Percentiles rank a stretch among this genome's conserved stretches.
These are phyloP conservation scores for Aureobasidium sp. DNA, from an alignment of 2,329 filamentous ascomycete species.

Conservation along the genomic window DNA sequence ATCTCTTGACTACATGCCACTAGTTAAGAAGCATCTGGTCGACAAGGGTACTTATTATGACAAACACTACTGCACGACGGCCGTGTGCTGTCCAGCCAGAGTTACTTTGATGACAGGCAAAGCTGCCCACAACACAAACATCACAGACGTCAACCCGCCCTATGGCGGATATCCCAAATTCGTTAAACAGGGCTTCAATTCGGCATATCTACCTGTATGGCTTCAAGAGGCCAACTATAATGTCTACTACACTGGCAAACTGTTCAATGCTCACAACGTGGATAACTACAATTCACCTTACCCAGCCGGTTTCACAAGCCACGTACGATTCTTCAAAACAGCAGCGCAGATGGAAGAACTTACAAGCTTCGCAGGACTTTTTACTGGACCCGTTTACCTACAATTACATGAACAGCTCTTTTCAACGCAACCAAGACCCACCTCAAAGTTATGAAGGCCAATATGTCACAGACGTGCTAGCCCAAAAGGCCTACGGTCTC, in stretches of 20 bases:
- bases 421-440: conserved; percentile 50
- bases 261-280: conserved; percentile 57
- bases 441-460: conserved; percentile 48
- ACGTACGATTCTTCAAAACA: conserved; percentile 16
- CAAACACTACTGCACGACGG: conserved; percentile 58
- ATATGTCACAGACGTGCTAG: conserved; percentile 52
- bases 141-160: conserved; percentile 50
- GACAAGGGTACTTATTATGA: conserved; percentile 51
- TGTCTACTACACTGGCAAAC: conserved; percentile 63
- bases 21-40: conserved; percentile 47
- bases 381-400: conserved; percentile 56
- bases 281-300: conserved; percentile 53
- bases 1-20: conserved; percentile 54
- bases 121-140: conserved; percentile 62
- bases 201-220: conserved; percentile 62
- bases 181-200: conserved; percentile 54
- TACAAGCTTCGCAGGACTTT: conserved; percentile 16
- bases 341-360: neutral
- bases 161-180: conserved; percentile 60
- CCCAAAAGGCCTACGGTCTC: conserved; percentile 50
- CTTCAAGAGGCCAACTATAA: conserved; percentile 59
- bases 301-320: conserved; percentile 51
- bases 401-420: conserved; percentile 57
- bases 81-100: conserved; percentile 60
- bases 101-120: conserved; percentile 54